Evolutionary conservation across 164 flowering plant genomes (phyloP), one percentile per base, ranked within the genome.

Genomic region (Houttuynia cordata): DNA sequence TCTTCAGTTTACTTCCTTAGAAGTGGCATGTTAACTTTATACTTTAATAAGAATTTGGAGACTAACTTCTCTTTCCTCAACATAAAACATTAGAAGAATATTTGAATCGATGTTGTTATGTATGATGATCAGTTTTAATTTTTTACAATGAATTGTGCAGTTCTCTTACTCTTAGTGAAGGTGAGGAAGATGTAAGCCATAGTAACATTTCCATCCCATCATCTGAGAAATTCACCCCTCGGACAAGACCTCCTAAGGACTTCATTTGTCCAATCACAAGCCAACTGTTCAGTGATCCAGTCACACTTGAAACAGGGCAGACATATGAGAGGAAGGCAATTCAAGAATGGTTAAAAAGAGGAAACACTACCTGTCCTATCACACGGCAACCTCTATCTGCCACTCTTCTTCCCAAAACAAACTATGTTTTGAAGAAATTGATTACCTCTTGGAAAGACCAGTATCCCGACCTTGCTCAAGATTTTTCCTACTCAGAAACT

Each of bases 251-350:
- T 13, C 94, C 90, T 7, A 84, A 87, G 67, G 94, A 87, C 71
- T 87, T 81, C 76, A 82, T 84, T 17, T 87, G 90, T 68, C 81
- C 94, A 15, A 87, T 87, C 61, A 87, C 94, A 40, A 67, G 85
- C 57, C 90, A 83, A 72, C 72, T 81, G 42, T 80, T 87, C 37
- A 56, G 62, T 74, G 94, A 84, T 58, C 91, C 94, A 39, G 88
- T 87, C 25, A 87, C 94, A n/a, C 91, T 87, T 54, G 90, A 84
- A 77, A 84, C 91, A 15, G 94, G 90, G 24, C 94, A 87, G 70
- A 87, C 94, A 54, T 87, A 84, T 73, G 94, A 87, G 70, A 76
- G 85, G 73, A 80, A 64, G 71, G 91, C 95, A 67, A 87, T 87
- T 67, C 83, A 87, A 72, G 95, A 87, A 79, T 87, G 95, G 91